Base-by-base conservation (phyloP, 169 alveolate genomes). In the Plasmodium inui region DNA sequence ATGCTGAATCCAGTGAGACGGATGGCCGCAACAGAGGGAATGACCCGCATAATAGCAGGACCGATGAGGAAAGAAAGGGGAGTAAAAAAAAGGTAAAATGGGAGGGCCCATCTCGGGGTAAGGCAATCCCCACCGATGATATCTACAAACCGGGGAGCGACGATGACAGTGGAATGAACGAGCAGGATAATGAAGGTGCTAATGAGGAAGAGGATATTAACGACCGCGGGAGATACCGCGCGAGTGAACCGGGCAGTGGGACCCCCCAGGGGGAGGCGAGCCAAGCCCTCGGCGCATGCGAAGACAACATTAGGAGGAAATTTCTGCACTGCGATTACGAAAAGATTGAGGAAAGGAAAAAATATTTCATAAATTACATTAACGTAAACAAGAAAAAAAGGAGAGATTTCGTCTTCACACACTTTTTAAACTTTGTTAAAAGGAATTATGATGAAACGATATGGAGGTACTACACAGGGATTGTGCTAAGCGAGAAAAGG, bases 391-490 rank as follows among this genome's bases (percentile, higher is more conserved):
- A 89, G 37, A 89, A 55, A 19, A 89, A 79, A 79, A 89, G 82
- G 46, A 57, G 94, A 22, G 82, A 79, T 12, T 89, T 89, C 57
- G 94, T 89, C 26, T 89, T 28, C 32, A 73, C 70, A 1, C 94
- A 89, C 41, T 89, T 89, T 46, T 67, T 89, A 89, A 89, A 89
- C 32, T 89, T 89, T 79, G 73, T 89, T 89, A 89, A 79, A 41
- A 79, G 94, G 53, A 89, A 89, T 79, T 89, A 89, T 71, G 94
- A 89, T 89, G 94, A 89, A 79, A 79, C 89, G 1, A 78, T 89
- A 19, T 89, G 94, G 94, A 89, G 94, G 50, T 89, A 89, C 82
- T 89, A 89, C 76, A 85, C 82, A 4, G 83, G 82, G 14, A 61
- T 89, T 39, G 82, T 89, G 34, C 44, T 89, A 44, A 89, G 72